Base-by-base conservation (phyloP, 371 early-diverging fungal genomes). In the Smittium culicis region DNA sequence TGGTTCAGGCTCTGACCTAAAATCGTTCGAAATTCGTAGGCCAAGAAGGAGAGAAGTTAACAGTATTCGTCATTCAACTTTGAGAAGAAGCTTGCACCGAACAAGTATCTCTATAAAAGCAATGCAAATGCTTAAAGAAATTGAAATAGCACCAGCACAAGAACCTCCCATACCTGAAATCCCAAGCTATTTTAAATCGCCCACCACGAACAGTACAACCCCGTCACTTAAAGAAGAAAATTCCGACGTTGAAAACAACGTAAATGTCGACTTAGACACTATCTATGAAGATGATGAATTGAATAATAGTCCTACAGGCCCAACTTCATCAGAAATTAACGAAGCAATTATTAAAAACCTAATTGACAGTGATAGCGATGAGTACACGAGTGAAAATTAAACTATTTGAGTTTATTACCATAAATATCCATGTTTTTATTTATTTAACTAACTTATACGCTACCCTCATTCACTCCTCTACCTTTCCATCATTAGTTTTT, bases 1-100 rank as follows among this genome's bases (percentile, higher is more conserved):
- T 24, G 88, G 86, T 31, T 85, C 84, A 16, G 88, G 88, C 58
- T 70, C 84, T 58, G 88, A 88, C 55, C 80, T 80, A 66, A 81
- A 76, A 71, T 77, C 77, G 1, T 76, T 79, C 20, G 78, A 64
- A 73, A 75, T 45, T 54, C 80, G 74, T 68, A 29, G 79, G 32
- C 62, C 75, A 27, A 31, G 82, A 69, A 68, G 71, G 56, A 64
- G 71, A 1, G 79, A 74, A 68, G 76, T 82, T 54, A 77, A 72
- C 65, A 74, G 83, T 54, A 76, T 83, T 66, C 75, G 83, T 31
- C 80, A 83, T 35, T 82, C 84, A 67, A 83, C 80, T 25, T 79
- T 82, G 54, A 74, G 76, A 2, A 76, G 84, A 61, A 76, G 83
- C 68, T 74, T 82, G 57, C 82, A 81, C 54, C 82, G 85, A 57